These are phyloP conservation scores for Symbiodinium pilosum DNA, from an alignment of 73 alveolate species.

Conservation along the genomic window DNA sequence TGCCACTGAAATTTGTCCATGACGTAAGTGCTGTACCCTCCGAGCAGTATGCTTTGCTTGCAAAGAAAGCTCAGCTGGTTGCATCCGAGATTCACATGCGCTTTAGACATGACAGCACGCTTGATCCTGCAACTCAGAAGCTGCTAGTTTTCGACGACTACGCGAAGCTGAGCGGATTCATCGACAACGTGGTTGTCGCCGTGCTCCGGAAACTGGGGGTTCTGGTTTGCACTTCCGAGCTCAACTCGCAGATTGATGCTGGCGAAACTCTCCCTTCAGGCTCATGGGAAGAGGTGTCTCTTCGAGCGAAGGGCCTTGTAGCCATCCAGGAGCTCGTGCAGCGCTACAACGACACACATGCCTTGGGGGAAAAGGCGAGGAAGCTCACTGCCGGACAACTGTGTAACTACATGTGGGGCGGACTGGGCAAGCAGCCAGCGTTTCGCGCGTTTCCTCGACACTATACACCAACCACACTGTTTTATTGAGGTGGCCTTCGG, in stretches of 20 bases:
- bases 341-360: neutral
- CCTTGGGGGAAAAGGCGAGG: neutral
- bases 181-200: neutral
- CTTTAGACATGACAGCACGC: neutral
- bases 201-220: neutral
- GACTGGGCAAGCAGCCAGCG: neutral
- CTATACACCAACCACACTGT: neutral
- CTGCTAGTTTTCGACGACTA: neutral
- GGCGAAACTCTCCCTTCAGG: neutral
- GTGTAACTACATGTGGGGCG: neutral
- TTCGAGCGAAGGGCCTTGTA: neutral
- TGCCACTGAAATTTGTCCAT: neutral
- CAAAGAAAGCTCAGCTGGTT: neutral
- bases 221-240: neutral
- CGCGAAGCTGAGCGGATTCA: neutral
- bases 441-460: neutral
- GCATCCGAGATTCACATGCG: neutral
- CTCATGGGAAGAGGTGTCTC: slow-evolving; percentile 1
- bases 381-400: neutral
- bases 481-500: neutral
- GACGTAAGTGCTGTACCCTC: neutral
- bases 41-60: neutral
- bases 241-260: neutral
- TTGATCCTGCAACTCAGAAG: neutral
- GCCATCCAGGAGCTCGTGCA: neutral